Conservation (phyloP, 495 filamentous ascomycete genomes). For the Aspergillus ostianus region DNA sequence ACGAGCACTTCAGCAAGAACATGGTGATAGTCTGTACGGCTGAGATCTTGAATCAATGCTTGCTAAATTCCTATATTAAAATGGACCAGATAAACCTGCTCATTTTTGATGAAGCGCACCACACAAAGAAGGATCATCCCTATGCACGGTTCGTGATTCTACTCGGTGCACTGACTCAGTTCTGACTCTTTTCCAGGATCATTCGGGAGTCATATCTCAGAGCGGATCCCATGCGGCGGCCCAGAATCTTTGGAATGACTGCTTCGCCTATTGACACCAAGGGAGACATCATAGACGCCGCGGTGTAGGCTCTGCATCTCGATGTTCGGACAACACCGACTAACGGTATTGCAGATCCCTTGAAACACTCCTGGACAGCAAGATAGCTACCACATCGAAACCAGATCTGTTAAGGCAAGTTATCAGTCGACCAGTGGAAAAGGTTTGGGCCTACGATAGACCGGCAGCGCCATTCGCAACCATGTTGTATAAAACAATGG, state of each 20-base stretch:
- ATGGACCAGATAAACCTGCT: slow-evolving; percentile 87
- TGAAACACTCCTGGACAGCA: slow-evolving; percentile 72
- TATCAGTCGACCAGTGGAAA: slow-evolving; percentile 60
- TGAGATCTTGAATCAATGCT: slow-evolving; percentile 74
- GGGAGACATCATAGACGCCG: slow-evolving; percentile 65
- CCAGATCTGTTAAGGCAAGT: slow-evolving; percentile 56
- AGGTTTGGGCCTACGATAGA: slow-evolving; percentile 55
- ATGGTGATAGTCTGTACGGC: slow-evolving; percentile 95
- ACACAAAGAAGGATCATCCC: slow-evolving; percentile 90
- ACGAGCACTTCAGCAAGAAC: slow-evolving; percentile 61
- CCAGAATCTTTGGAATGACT: slow-evolving; percentile 94
- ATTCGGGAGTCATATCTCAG: slow-evolving; percentile 80
- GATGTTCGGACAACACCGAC: neutral
- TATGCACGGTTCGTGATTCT: slow-evolving; percentile 63
- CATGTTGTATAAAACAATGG: slow-evolving; percentile 56
- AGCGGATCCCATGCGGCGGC: slow-evolving; percentile 47
- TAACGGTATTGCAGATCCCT: slow-evolving; percentile 53
- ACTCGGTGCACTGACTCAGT: neutral
- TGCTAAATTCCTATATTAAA: slow-evolving; percentile 76
- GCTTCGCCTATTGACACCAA: slow-evolving; percentile 92
- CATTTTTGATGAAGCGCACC: slow-evolving; percentile 96
- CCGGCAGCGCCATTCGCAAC: slow-evolving; percentile 59
- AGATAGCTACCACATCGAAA: slow-evolving; percentile 80
- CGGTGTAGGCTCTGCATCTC: slow-evolving; percentile 41
- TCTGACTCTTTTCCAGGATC: slow-evolving; percentile 50